Base-by-base conservation (phyloP, 202 grass and related monocot genomes). In the Zoysia matrella region DNA sequence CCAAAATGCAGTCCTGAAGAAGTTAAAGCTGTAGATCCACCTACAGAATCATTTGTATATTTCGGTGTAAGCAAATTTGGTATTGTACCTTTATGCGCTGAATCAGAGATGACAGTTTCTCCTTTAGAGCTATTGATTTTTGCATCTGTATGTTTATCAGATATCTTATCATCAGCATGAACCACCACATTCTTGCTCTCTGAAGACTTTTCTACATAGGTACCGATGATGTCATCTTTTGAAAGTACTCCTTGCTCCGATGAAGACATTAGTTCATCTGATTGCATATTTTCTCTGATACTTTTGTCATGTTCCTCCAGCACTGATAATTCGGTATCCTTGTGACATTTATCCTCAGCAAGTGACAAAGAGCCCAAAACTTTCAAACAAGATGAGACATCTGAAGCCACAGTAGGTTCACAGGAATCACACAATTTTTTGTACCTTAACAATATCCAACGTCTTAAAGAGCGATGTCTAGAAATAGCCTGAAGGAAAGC, bases 371-470 rank as follows among this genome's bases (percentile, higher is more conserved):
- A 91, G 13, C 91, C 90, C 66, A 98, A 89, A 86, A 88, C 84
- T 86, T 85, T 84, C 73, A 98, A 89, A 86, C 52, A 82, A 15
- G 80, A 89, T 88, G 86, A 90, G 77, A 94, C 86, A 82, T 94
- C 92, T 76, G 82, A 78, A 80, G 88, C 72, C 22, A 86, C 81
- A 54, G 58, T 63, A 70, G 83, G 57, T 65, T 79, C 77, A 77
- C 69, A 83, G 14, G 85, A 97, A 80, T 84, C 83, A 67, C 77
- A 82, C 75, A 94, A 69, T 71, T 89, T 98, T 61, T 86, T 91
- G 74, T 92, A 89, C 75, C 85, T 93, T 64, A 61, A 91, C 52
- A 90, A 44, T 68, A 98, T 90, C 95, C 95, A 98, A 80, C 65
- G 16, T 78, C 81, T 93, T 89, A 98, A 82, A 72, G 84, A 89